Evolutionary conservation across 257 asterid species (phyloP).

Genomic region (Plantago ovata): DNA sequence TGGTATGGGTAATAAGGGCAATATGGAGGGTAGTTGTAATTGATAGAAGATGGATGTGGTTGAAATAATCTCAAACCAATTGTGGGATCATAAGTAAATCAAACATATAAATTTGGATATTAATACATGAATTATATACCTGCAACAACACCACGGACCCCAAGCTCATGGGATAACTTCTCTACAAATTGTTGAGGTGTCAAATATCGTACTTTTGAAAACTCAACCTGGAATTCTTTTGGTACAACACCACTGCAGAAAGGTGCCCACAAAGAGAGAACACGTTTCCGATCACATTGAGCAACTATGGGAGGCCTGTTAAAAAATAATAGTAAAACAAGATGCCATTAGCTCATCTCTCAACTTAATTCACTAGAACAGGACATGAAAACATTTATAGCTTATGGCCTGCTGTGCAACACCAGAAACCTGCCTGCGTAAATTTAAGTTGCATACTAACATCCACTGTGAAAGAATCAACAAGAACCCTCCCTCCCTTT

Average conservation of each 20-base stretch:
- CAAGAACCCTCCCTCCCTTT: too few species aligned
- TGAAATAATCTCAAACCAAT: not conserved
- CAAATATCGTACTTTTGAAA: slow-evolving; percentile 77
- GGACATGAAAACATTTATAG: not conserved
- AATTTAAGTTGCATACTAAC: too few species aligned
- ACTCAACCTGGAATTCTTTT: slow-evolving; percentile 64
- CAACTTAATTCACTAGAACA: not conserved
- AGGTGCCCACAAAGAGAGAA: slow-evolving; percentile 83
- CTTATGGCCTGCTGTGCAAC: too few species aligned
- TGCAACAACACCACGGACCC: slow-evolving; percentile 87
- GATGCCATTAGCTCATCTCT: slow-evolving; percentile 15
- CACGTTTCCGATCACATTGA: slow-evolving; percentile 79
- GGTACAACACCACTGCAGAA: slow-evolving; percentile 56
- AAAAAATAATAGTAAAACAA: slow-evolving; percentile 11
- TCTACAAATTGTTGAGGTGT: slow-evolving; percentile 80
- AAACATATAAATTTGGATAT: slow-evolving; percentile 5
- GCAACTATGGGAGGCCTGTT: slow-evolving; percentile 88
- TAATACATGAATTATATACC: slow-evolving; percentile 37
- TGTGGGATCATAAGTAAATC: not conserved
- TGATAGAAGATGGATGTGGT: not conserved
- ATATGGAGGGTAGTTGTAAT: not conserved
- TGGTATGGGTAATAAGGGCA: not conserved
- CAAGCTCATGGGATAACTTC: slow-evolving; percentile 74
- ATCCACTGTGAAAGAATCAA: too few species aligned
- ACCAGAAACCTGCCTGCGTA: too few species aligned